Percentiles rank a stretch among this genome's conserved stretches.
Conservation (phyloP, 75 land plant genomes). For the Cryptomeria japonica region DNA sequence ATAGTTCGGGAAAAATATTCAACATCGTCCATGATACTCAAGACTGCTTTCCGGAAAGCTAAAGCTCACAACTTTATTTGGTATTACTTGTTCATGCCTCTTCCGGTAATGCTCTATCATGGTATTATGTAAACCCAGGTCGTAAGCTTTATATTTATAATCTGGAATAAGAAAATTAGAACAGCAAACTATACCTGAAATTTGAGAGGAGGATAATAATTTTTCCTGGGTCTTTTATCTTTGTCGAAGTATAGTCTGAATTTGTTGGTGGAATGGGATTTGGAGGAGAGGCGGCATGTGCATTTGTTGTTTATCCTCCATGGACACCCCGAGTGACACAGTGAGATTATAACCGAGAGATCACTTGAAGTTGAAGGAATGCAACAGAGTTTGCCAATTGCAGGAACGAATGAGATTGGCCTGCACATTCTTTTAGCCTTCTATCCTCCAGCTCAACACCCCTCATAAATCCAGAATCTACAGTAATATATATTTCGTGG, state of each 20-base stretch:
- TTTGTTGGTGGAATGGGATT: background rate
- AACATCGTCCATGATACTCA: background rate
- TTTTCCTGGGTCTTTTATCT: background rate
- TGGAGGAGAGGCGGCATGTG: background rate
- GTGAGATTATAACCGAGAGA: background rate
- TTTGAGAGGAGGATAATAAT: background rate
- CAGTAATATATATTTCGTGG: no score
- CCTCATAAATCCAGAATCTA: no score
- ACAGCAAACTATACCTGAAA: background rate
- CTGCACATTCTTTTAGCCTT: background rate
- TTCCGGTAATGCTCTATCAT: no score
- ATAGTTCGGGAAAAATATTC: background rate
- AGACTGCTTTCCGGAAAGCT: background rate
- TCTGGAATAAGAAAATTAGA: background rate
- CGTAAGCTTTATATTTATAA: background rate
- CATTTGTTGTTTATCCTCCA: background rate
- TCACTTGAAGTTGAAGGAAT: background rate
- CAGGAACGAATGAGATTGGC: background rate
- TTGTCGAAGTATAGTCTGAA: background rate
- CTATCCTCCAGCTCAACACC: no score
- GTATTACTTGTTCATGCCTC: background rate
- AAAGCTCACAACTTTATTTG: background rate
- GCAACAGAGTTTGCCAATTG: background rate
- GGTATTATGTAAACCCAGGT: background rate
- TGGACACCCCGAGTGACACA: background rate